Base-by-base conservation (phyloP, 148 eudicot genomes). In the Cornus suecica region DNA sequence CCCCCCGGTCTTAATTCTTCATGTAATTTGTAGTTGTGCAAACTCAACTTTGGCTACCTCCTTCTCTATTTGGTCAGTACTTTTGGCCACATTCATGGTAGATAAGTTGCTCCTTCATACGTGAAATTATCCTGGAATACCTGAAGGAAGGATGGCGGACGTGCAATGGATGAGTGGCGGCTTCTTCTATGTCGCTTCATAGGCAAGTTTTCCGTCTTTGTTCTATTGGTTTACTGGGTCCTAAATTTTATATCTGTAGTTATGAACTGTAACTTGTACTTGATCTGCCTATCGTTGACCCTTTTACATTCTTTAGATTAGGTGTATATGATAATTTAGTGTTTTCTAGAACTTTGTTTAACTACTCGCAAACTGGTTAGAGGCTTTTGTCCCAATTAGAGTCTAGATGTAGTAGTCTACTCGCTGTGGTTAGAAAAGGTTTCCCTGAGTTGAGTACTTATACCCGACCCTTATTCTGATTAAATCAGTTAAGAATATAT, bases 151-250 rank as follows among this genome's bases (percentile, higher is more conserved):
- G 75, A 58, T 62, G 76, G 71, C 73, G 80, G 78, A 29, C 78
- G 8, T 75, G 86, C 82, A 51, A 26, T 74, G 78, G 70, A 74
- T 65, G 68, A 67, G 58, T 8, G 24, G 62, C 62, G 62, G 20
- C 62, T 58, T 58, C 62, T 58, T 18, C 18, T 58, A 6, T 58
- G 62, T 65, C 0, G 68, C 83, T 70, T 74, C 80, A 69, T 81
- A 75, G 87, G 84, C 89, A 87, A 89, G 93, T 87, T 85, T 73
- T 72, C 72, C 42, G 74, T 77, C 74, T 81, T 74, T 81, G 69
- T 74, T 80, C 76, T 84, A 25, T 80, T 81, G 82, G 66, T 77
- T 66, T 73, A 37, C 15, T 76, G 75, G 63, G 73, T 83, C 64
- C 74, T 64, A 13, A 75, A 69, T 68, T 71, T 60, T 77, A 32